Percentiles rank a stretch among this genome's conserved stretches.
Evolutionary conservation across 176 grass and related monocot genomes (phyloP).

Genomic region (Oryza meyeriana): DNA sequence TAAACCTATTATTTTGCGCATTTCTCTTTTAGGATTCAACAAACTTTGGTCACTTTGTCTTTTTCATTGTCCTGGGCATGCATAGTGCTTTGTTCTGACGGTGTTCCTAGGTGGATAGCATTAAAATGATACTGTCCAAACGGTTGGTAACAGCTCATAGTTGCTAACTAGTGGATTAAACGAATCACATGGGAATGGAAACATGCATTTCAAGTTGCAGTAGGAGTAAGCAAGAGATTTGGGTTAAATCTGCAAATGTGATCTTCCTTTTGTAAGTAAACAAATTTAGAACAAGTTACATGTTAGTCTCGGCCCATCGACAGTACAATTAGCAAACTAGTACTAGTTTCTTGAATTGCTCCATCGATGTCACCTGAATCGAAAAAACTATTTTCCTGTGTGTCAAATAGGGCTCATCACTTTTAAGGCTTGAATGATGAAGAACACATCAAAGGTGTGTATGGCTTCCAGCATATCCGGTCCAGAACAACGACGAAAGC

Average conservation of each 20-base stretch:
- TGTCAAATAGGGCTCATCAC: background rate
- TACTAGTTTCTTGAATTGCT: background rate
- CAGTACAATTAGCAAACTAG: background rate
- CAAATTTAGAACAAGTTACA: background rate
- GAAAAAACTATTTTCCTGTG: background rate
- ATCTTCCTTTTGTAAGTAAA: background rate
- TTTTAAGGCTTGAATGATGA: background rate
- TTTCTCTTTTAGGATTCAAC: background rate
- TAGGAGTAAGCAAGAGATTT: background rate
- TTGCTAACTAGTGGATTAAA: background rate
- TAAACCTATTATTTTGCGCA: background rate
- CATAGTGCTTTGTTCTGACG: background rate
- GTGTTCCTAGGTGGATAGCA: slow-evolving; percentile 14
- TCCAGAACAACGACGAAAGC: slow-evolving; percentile 74
- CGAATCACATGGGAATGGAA: background rate
- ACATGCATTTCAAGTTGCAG: background rate
- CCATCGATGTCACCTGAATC: background rate
- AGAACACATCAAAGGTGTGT: slow-evolving; percentile 49
- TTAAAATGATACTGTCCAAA: background rate
- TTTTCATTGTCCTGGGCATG: background rate
- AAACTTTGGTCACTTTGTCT: background rate
- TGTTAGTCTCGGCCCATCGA: background rate
- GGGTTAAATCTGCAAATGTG: background rate
- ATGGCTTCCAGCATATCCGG: slow-evolving; percentile 57
- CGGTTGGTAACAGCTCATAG: background rate